Conservation (phyloP, 192 early-diverging fungal species). For the Podila minutissima region DNA sequence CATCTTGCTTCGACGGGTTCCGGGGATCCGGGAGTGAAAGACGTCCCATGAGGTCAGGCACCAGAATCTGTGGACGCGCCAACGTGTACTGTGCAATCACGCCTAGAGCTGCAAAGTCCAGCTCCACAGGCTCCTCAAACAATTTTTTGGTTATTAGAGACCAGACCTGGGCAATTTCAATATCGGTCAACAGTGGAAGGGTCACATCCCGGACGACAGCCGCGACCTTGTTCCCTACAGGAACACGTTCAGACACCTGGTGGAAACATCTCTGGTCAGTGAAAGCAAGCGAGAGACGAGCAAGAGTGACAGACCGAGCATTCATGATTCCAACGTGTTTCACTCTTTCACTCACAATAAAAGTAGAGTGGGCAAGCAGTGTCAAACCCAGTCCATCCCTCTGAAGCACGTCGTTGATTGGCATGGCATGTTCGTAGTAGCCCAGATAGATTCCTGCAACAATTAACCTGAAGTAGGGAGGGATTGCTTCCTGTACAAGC, state of each 20-base stretch:
- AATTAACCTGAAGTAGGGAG: conserved; percentile 7
- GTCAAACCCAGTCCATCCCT: not conserved
- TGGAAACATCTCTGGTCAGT: not conserved
- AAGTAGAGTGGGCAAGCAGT: not conserved
- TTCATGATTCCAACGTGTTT: not conserved
- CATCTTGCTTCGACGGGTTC: not conserved
- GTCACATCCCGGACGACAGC: not conserved
- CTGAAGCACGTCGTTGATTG: not conserved
- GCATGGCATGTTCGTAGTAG: not conserved
- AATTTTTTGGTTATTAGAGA: not conserved
- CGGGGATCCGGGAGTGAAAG: not conserved
- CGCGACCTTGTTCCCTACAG: conserved; percentile 6
- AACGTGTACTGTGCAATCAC: not conserved
- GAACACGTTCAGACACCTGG: not conserved
- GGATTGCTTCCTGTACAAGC: not conserved
- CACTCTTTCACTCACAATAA: not conserved
- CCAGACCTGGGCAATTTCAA: conserved; percentile 3
- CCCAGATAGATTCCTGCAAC: not conserved
- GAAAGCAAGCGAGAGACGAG: too few relatives aligned
- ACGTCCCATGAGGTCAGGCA: conserved; percentile 3
- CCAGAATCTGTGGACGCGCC: not conserved
- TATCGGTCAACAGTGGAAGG: not conserved
- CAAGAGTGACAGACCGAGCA: too few relatives aligned
- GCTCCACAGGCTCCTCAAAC: not conserved
- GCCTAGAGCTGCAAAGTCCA: not conserved